phyloP scores from a whole-genome alignment of 2,329 filamentous ascomycete species.

The Colletotrichum sp. region DNA sequence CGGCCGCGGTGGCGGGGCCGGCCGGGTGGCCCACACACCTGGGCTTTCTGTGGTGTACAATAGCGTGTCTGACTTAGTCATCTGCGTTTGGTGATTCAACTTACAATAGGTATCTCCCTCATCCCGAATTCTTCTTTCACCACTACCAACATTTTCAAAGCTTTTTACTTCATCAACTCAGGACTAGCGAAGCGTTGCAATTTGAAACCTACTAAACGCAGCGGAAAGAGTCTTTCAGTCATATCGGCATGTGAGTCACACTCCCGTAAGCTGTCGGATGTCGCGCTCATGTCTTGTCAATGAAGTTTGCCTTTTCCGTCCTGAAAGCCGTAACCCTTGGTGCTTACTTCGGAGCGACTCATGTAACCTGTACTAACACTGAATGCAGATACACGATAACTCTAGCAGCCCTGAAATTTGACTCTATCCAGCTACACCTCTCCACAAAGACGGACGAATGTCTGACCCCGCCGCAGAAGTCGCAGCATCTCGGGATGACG shows the following conservation, averaged over 20 bases:
- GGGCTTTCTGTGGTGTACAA: too few relatives aligned
- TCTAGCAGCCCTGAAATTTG: not conserved
- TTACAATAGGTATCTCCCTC: not conserved
- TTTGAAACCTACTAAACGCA: too few relatives aligned
- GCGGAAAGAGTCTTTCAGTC: too few relatives aligned
- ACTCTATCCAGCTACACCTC: not conserved
- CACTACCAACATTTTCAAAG: not conserved
- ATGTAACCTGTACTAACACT: too few relatives aligned
- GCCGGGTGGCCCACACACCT: not conserved
- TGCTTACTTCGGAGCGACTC: too few relatives aligned
- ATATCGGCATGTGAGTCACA: not conserved
- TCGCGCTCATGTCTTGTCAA: not conserved
- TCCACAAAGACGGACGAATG: not conserved
- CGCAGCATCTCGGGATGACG: conserved; percentile 10
- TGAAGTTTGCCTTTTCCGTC: too few relatives aligned
- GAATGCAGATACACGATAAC: not conserved
- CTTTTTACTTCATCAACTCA: too few relatives aligned
- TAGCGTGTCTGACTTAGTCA: too few relatives aligned
- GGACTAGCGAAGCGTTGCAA: not conserved
- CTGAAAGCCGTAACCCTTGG: not conserved
- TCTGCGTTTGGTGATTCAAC: not conserved
- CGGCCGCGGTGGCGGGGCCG: not conserved
- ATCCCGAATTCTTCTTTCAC: not conserved
- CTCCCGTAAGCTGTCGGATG: not conserved
- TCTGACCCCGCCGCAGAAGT: conserved; percentile 18